Evolutionary conservation across 305 asterid species (phyloP).

Genomic region (Fraxinus nigra): DNA sequence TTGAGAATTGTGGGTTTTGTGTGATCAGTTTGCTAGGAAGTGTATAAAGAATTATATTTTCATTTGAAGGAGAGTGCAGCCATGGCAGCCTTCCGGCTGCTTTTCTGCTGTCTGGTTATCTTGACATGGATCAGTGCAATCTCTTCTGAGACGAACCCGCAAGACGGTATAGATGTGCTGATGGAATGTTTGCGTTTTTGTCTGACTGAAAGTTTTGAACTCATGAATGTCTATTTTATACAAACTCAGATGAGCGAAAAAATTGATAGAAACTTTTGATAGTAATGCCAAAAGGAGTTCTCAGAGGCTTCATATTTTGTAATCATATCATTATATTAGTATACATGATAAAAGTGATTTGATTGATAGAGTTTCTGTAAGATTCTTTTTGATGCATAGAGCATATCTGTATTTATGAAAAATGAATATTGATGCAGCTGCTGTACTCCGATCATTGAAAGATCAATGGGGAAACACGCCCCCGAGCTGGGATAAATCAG

Average conservation of each 20-base stretch:
- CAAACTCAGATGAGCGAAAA: background rate
- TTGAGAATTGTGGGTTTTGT: conserved; percentile 13
- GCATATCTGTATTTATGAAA: background rate
- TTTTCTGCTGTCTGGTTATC: conserved; percentile 32
- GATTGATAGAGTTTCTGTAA: background rate
- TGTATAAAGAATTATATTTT: background rate
- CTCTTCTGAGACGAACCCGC: conserved; percentile 46
- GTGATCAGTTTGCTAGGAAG: background rate
- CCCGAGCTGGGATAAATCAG: conserved; percentile 72
- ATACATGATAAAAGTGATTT: background rate
- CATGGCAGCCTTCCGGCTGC: conserved; percentile 50
- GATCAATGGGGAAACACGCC: conserved; percentile 81
- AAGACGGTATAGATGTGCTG: conserved; percentile 46
- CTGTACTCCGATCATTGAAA: conserved; percentile 71
- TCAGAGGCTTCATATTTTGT: background rate
- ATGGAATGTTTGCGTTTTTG: background rate
- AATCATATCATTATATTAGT: background rate
- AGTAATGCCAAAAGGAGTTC: background rate
- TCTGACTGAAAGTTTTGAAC: background rate
- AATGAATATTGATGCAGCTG: conserved; percentile 47
- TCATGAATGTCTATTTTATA: background rate
- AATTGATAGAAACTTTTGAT: background rate
- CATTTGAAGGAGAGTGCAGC: conserved; percentile 12
- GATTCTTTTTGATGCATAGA: background rate
- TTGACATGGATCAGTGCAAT: conserved; percentile 12